Evolutionary conservation across 352 stramenopile genomes (phyloP), one percentile per base, ranked within the genome.

Genomic region (Pythium dissimile): DNA sequence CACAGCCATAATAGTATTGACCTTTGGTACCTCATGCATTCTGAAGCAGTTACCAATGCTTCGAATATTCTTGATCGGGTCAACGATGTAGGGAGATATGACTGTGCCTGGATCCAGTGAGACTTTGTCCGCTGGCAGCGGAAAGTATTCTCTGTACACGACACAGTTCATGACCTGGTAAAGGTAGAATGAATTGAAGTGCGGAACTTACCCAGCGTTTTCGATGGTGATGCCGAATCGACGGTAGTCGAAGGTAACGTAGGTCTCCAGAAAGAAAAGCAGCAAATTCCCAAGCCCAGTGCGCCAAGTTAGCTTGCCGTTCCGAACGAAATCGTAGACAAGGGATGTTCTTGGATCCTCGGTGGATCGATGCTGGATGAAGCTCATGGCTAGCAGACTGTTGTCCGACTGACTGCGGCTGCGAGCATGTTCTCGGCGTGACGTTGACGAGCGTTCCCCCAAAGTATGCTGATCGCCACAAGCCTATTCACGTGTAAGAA

Each of bases 241-340:
- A n/a, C 66, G 74, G 66, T 90, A 94, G 47, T 94, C 85, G 54
- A 94, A 92, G 10, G 76, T 87, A 38, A 89, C 79, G 55, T 92
- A 91, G 12, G 82, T 92, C 68, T 94, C 85, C 35, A 94, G 53
- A 48, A 92, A 94, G 6, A 91, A 67, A 50, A 92, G 64, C 43
- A 92, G 9, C 21, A 94, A 49, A 47, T 76, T 87, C 21, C 79
- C 83, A n/a, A 94, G 77, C 21, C 76, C 71, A 28, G 80, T 86
- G 42, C 72, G 72, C 84, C 84, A 94, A 8, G 69, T 77, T 18
- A 85, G 64, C 39, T 70, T 72, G 23, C 82, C 80, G 20, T 71
- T 61, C 38, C 84, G 71, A 4, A 72, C 81, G 62, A 94, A 94
- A 8, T 69, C 81, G 51, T 89, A 94, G 24, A 80, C 62, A 59